Conservation (phyloP, 1,139 yeast species). For the Zygosaccharomyces pseudobailii region DNA sequence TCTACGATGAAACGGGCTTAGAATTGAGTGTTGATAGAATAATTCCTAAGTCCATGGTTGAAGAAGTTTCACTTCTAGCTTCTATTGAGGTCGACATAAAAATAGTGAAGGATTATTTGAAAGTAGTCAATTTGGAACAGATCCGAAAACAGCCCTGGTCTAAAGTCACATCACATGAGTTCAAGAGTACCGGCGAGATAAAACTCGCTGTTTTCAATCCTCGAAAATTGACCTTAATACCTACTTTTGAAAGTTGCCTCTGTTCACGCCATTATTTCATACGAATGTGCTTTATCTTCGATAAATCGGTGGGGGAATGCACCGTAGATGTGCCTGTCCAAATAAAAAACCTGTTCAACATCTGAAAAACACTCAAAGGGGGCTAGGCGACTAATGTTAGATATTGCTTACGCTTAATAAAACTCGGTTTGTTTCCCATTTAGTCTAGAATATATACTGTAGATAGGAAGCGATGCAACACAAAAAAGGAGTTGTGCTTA, state of each 20-base stretch:
- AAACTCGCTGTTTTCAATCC: not conserved
- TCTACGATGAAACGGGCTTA: constrained; percentile 10
- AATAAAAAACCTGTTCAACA: constrained; percentile 1
- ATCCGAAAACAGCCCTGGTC: not conserved
- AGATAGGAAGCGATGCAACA: too few relatives aligned
- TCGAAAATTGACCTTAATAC: constrained; percentile 30
- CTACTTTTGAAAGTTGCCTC: constrained; percentile 50
- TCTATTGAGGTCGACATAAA: constrained; percentile 19
- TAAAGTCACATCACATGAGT: not conserved
- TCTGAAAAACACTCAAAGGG: not conserved
- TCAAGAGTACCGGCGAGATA: not conserved
- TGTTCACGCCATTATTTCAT: constrained; percentile 46
- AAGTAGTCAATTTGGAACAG: constrained; percentile 12
- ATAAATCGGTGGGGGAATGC: constrained; percentile 20
- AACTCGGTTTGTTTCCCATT: not conserved
- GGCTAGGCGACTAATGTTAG: too few relatives aligned
- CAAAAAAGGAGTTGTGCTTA: not conserved
- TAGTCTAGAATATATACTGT: too few relatives aligned
- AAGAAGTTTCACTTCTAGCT: constrained; percentile 27
- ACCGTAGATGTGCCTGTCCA: constrained; percentile 30
- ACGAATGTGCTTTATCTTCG: constrained; percentile 28
- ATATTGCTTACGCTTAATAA: too few relatives aligned
- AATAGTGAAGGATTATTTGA: constrained; percentile 23
- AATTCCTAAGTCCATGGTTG: constrained; percentile 19
- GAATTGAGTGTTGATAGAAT: constrained; percentile 25